Evolutionary conservation across 2,329 filamentous ascomycete genomes (phyloP).

Genomic region (Ophiostoma tasmaniense): DNA sequence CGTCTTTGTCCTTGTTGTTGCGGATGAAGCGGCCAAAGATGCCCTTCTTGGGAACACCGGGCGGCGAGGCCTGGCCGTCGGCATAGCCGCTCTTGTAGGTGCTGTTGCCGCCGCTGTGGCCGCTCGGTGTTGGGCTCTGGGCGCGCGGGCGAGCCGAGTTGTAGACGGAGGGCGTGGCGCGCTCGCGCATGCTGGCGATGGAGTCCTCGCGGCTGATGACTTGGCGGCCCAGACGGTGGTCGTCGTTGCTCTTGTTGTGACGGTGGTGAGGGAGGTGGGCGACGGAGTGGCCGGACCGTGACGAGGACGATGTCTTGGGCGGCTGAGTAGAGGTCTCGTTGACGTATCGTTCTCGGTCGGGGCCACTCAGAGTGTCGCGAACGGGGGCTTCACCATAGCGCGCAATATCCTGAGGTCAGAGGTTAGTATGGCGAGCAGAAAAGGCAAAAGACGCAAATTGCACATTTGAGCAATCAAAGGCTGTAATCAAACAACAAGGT

Average conservation of each 20-base stretch:
- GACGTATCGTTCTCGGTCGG: conserved; percentile 60
- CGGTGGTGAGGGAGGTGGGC: conserved; percentile 52
- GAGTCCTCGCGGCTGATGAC: conserved; percentile 69
- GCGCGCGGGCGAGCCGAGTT: conserved; percentile 47
- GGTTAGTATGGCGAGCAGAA: neutral
- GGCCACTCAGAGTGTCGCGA: conserved; percentile 57
- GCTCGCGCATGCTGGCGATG: conserved; percentile 48
- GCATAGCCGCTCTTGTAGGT: conserved; percentile 28
- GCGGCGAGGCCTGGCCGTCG: conserved; percentile 53
- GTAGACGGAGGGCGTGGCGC: conserved; percentile 33
- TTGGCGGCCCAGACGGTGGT: conserved; percentile 59
- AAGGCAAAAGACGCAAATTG: neutral
- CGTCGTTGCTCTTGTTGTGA: conserved; percentile 63
- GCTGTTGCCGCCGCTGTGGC: conserved; percentile 47
- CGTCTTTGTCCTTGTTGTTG: conserved; percentile 49
- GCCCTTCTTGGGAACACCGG: conserved; percentile 40
- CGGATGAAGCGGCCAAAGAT: conserved; percentile 44
- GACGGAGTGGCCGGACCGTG: conserved; percentile 50
- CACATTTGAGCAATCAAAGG: neutral
- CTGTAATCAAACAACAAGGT: neutral
- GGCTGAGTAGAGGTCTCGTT: conserved; percentile 39
- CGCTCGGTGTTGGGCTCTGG: conserved; percentile 74
- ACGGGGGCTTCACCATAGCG: conserved; percentile 72
- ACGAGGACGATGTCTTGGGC: conserved; percentile 56
- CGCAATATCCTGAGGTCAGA: conserved; percentile 56